Base-by-base conservation (phyloP, 2,329 filamentous ascomycete species). In the Cadophora gregata region DNA sequence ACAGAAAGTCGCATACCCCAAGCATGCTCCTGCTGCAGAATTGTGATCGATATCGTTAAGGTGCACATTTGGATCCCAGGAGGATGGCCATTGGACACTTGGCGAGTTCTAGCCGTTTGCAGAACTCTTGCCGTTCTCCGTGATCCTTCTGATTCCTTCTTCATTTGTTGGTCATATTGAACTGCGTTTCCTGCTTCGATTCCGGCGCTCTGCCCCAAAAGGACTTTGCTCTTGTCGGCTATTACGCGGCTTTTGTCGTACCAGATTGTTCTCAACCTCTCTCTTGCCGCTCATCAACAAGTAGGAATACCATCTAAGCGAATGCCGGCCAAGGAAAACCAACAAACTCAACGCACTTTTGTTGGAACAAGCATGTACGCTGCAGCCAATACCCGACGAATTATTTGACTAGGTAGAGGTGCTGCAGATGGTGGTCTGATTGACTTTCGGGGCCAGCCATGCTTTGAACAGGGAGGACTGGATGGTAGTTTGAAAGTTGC, bases 181-280 rank as follows among this genome's bases (percentile, higher is more conserved):
- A 25, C 38, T 25, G 24, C 21, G 31, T 25, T 33, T 50, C 12
- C 16, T 4, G 47, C 16, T 24, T 21, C 47, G 6, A 7, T 24
- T 50, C 10, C 47, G 21, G 12, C 47, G 47, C 47, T 50, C n/a
- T 24, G n/a, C 10, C 4, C 4, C 47, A 14, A 21, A 31, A 8
- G 27, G 3, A 50, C 51, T 14, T 9, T 58, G 31, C 31, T 25
- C 12, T 45, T 42, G 6, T 59, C 56, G 56, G 56, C 38, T 42
- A 59, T n/a, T 36, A 21, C 56, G 56, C 33, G 36, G 36, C 36
- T 45, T 33, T 19, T 27, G 51, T 56, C 24, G 9, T 50, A 50
- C 47, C 12, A 7, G 16, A 5, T 10, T n/a, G n/a, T 21, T 16
- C 6, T 21, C 27, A 4, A 31, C 29, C 29, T 29, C 51, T 56